Evolutionary conservation across 2,329 filamentous ascomycete genomes (phyloP).

Genomic region (Thelonectria blattea): DNA sequence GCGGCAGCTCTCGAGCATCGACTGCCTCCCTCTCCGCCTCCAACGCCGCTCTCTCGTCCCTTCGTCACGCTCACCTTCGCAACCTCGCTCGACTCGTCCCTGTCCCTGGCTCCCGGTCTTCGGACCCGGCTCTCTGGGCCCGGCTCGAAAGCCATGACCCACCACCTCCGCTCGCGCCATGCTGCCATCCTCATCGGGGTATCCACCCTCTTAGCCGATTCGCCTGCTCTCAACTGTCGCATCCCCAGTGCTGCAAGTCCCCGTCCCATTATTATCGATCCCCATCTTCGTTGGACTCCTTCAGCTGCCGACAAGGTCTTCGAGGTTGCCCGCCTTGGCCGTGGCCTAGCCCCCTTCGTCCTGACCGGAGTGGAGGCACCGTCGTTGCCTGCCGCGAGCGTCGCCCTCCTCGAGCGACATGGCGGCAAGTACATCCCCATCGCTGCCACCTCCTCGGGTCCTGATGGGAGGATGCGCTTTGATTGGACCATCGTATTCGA

Average conservation of each 20-base stretch:
- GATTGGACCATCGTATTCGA: conserved; percentile 70
- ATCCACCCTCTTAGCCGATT: conserved; percentile 82
- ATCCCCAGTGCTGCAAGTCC: conserved; percentile 68
- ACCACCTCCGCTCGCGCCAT: conserved; percentile 83
- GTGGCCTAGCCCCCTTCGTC: conserved; percentile 76
- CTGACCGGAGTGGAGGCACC: conserved; percentile 57
- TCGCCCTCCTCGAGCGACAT: conserved; percentile 50
- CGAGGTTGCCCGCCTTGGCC: conserved; percentile 65
- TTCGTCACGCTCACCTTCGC: conserved; percentile 88
- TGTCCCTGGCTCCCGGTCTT: conserved; percentile 78
- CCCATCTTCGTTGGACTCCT: conserved; percentile 74
- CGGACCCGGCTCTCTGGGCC: conserved; percentile 84
- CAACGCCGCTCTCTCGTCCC: conserved; percentile 36
- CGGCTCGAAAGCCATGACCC: conserved; percentile 89
- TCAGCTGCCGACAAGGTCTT: conserved; percentile 67
- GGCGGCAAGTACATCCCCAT: conserved; percentile 61
- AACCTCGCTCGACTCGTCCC: conserved; percentile 82
- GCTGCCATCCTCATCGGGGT: conserved; percentile 86
- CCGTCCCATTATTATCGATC: conserved; percentile 82
- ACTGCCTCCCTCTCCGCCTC: conserved; percentile 36
- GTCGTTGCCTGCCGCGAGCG: conserved; percentile 52
- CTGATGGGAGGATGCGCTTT: conserved; percentile 53
- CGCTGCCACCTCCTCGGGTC: conserved; percentile 40
- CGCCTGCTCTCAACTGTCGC: conserved; percentile 85
- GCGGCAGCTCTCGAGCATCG: conserved; percentile 42